phyloP scores from a whole-genome alignment of 2,329 filamentous ascomycete species.

The Fusarium virguliforme region DNA sequence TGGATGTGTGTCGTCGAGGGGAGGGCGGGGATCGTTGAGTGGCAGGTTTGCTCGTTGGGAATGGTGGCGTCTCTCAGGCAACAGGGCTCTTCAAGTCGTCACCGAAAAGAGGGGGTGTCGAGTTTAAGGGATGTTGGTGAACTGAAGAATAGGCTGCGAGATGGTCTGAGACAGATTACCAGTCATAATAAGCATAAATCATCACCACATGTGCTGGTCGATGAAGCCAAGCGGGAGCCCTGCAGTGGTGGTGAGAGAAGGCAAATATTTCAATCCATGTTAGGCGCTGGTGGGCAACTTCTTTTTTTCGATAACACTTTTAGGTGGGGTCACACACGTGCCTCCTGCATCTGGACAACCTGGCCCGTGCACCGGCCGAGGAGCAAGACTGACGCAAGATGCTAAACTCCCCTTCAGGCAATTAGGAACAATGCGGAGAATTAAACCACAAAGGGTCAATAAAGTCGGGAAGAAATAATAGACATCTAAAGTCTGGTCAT shows the following conservation, averaged over 20 bases:
- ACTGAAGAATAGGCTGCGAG: slow-evolving; percentile 44
- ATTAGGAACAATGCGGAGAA: background rate
- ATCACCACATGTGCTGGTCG: slow-evolving; percentile 30
- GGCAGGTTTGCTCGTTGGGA: slow-evolving; percentile 30
- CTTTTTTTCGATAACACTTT: slow-evolving; percentile 47
- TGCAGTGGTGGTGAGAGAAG: slow-evolving; percentile 25
- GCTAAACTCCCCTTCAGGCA: background rate
- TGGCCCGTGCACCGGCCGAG: slow-evolving; percentile 30
- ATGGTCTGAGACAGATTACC: slow-evolving; percentile 33
- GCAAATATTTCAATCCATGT: slow-evolving; percentile 29
- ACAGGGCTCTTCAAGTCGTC: slow-evolving; percentile 37
- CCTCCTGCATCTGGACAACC: slow-evolving; percentile 27
- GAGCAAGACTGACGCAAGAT: background rate
- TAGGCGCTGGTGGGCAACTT: slow-evolving; percentile 45
- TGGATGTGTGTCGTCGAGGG: slow-evolving; percentile 36
- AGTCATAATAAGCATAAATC: slow-evolving; percentile 51
- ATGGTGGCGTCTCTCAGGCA: slow-evolving; percentile 51
- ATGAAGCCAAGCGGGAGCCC: slow-evolving; percentile 22
- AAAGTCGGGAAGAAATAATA: background rate
- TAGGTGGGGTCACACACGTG: slow-evolving; percentile 54
- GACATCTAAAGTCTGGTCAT: background rate
- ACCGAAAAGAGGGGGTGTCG: slow-evolving; percentile 22
- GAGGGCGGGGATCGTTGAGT: slow-evolving; percentile 14
- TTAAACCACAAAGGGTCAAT: background rate
- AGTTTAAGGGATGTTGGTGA: slow-evolving; percentile 48